phyloP scores from a whole-genome alignment of 305 asterid species.

The Ilex paraguariensis region DNA sequence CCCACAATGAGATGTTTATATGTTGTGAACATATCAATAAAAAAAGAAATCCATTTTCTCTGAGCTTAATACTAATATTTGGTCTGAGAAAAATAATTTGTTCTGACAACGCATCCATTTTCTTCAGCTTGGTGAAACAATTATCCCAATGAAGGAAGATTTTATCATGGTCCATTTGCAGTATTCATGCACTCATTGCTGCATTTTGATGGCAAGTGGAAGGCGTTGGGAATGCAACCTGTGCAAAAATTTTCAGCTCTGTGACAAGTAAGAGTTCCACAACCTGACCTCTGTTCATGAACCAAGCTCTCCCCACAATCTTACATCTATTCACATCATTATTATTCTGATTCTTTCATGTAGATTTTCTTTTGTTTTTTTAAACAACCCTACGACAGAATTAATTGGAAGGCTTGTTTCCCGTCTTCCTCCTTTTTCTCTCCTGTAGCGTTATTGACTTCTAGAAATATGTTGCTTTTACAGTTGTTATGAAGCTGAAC shows the following conservation, averaged over 20 bases:
- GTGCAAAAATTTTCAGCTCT: conserved; percentile 84
- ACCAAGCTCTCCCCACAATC: conserved; percentile 1
- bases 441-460: too few relatives aligned
- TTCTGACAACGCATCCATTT: conserved; percentile 18
- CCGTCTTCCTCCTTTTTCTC: too few relatives aligned
- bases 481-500: conserved; percentile 92
- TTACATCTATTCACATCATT: not conserved
- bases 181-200: conserved; percentile 88
- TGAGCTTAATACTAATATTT: too few relatives aligned
- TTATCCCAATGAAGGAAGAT: conserved; percentile 95
- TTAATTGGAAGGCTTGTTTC: too few relatives aligned
- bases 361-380: not conserved
- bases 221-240: conserved; percentile 84
- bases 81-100: not conserved
- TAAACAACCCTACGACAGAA: not conserved
- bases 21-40: too few relatives aligned
- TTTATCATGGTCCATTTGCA: conserved; percentile 99
- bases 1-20: too few relatives aligned
- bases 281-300: not conserved
- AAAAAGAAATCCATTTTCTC: too few relatives aligned
- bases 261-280: conserved; percentile 61
- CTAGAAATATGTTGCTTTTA: conserved; percentile 1
- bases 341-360: conserved; percentile 3
- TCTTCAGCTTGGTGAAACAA: conserved; percentile 94
- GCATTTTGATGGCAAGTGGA: conserved; percentile 85